Conservation (phyloP, 371 early-diverging fungal species). For the Syncephalastrum sp. region DNA sequence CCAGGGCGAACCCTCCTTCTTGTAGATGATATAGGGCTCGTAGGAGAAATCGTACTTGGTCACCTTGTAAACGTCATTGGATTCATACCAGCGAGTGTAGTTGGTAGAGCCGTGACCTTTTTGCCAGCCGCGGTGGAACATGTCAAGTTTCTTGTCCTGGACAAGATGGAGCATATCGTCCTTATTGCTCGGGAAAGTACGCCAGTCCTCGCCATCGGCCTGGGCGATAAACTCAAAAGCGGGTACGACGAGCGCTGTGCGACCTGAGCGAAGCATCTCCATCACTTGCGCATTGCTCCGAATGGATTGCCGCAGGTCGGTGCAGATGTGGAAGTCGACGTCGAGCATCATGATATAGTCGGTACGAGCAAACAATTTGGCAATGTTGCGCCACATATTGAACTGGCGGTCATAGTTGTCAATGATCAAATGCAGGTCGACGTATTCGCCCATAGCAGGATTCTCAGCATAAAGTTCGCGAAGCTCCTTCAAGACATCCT, state of each 20-base stretch:
- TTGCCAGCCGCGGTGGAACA: constrained; percentile 62
- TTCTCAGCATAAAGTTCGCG: constrained; percentile 51
- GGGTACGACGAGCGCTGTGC: constrained; percentile 60
- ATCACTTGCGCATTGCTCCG: constrained; percentile 39
- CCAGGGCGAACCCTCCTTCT: constrained; percentile 63
- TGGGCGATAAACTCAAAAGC: constrained; percentile 64
- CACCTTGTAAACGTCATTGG: constrained; percentile 53
- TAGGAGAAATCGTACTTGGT: constrained; percentile 63
- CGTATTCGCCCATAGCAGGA: constrained; percentile 54
- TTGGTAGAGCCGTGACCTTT: constrained; percentile 69
- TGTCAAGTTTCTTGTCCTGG: constrained; percentile 46
- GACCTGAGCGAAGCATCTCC: constrained; percentile 41
- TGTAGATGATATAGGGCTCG: constrained; percentile 68
- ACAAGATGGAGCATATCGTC: constrained; percentile 40
- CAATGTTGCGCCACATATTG: constrained; percentile 74
- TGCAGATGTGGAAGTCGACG: constrained; percentile 69
- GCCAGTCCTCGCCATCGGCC: constrained; percentile 54
- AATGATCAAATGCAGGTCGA: constrained; percentile 64
- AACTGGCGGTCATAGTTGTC: constrained; percentile 70
- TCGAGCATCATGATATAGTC: constrained; percentile 72
- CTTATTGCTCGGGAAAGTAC: constrained; percentile 57
- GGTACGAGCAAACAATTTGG: constrained; percentile 65
- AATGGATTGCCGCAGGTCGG: constrained; percentile 52
- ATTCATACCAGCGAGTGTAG: constrained; percentile 56
- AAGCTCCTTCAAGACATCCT: constrained; percentile 47